These are phyloP conservation scores for Afroboletus lepidellus DNA, from an alignment of 1,284 basidiomycete species.

Conservation along the genomic window DNA sequence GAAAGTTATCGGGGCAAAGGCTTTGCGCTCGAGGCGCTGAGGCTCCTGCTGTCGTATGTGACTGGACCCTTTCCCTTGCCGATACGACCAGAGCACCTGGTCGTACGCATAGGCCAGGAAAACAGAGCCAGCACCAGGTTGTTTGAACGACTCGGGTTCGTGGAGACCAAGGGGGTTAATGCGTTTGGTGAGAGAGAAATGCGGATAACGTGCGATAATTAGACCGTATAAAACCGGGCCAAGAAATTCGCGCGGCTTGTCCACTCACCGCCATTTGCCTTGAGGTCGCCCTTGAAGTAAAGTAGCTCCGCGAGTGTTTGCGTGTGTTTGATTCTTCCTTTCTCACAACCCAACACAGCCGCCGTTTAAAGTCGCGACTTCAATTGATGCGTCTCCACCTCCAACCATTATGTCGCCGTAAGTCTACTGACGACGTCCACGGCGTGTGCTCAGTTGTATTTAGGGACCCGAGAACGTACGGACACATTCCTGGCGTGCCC, in stretches of 20 bases:
- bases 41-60: slow-evolving; percentile 63
- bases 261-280: slow-evolving; percentile 9
- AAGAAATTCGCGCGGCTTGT: slow-evolving; percentile 5
- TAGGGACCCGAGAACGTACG: slow-evolving; percentile 15
- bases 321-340: slow-evolving; percentile 8
- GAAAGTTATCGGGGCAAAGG: slow-evolving; percentile 62
- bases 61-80: slow-evolving; percentile 42
- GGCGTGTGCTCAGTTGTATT: not conserved
- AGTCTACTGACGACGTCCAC: not conserved
- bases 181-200: slow-evolving; percentile 55
- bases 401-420: slow-evolving; percentile 22
- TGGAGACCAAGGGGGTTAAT: slow-evolving; percentile 41
- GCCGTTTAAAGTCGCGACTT: slow-evolving; percentile 13
- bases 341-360: slow-evolving; percentile 3
- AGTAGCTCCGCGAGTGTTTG: slow-evolving; percentile 17
- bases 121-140: slow-evolving; percentile 51
- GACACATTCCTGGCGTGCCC: slow-evolving; percentile 16
- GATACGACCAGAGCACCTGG: slow-evolving; percentile 42
- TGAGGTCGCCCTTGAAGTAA: no score
- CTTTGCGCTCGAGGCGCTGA: slow-evolving; percentile 62
- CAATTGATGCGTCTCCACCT: slow-evolving; percentile 13
- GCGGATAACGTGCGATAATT: slow-evolving; percentile 16
- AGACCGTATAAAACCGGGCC: slow-evolving; percentile 15
- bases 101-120: slow-evolving; percentile 53
- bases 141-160: slow-evolving; percentile 50